A percentile compares a stretch with the other conserved stretches of the same genome.
phyloP scores from a whole-genome alignment of 306 rosid species.

The Cucurbita argyrosperma region DNA sequence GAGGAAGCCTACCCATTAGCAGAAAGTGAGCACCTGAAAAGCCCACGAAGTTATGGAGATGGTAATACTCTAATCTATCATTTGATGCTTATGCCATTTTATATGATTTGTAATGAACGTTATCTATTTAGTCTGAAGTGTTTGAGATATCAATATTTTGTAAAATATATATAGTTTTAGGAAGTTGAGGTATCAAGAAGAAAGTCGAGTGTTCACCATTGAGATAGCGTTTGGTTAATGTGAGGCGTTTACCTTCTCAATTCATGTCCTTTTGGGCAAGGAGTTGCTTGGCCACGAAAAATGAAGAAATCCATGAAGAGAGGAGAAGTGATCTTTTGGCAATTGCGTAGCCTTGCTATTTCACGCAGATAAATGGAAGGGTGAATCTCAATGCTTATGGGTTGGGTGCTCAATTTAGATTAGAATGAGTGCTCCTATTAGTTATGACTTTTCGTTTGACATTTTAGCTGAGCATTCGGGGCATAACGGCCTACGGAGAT shows the following conservation, averaged over 20 bases:
- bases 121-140: neutral
- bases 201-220: neutral
- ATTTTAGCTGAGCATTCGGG: too few relatives aligned
- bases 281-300: neutral
- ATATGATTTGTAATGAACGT: neutral
- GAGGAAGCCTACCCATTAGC: constrained; percentile 46
- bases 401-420: neutral
- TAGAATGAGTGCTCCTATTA: too few relatives aligned
- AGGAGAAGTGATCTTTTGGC: neutral
- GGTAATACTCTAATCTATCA: constrained; percentile 19
- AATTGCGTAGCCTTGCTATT: neutral
- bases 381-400: neutral
- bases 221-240: neutral
- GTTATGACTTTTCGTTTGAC: too few relatives aligned
- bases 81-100: neutral
- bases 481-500: too few relatives aligned
- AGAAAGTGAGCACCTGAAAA: constrained; percentile 51
- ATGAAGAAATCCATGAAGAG: neutral
- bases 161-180: neutral
- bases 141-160: neutral
- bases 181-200: neutral
- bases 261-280: neutral
- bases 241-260: neutral
- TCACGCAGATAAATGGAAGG: neutral
- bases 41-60: constrained; percentile 42